Evolutionary conservation across 805 yeast species (phyloP), one percentile per base, ranked within the genome.

Genomic region (Saccharomycopsis lassenensis): DNA sequence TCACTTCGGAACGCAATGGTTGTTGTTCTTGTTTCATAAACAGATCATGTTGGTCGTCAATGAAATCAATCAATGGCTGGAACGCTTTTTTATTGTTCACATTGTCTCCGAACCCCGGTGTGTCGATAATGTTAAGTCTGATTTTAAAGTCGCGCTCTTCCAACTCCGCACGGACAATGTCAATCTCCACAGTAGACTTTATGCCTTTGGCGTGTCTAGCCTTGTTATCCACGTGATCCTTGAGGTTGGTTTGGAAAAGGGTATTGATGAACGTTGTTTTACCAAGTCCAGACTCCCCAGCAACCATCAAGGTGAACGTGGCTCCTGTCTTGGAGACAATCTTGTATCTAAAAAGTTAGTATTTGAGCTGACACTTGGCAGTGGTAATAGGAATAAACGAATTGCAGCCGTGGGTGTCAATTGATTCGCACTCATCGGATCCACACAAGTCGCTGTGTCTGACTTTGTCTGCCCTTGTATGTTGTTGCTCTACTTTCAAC

Each of bases 21-120:
- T 87, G 97, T 53, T 85, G 91, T 54, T 86, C 95, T 56, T 83
- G 95, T 55, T 81, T 81, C 89, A 86, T 80, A 55, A 61, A 85
- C 17, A 80, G 69, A 51, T 79, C 86, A 52, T 84, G 91, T 62
- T 86, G 95, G 54, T 84, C 93, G 57, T 86, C 95, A 45, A 87
- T 74, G 57, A 84, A 87, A 56, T 84, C 94, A 43, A 81, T 66
- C 48, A 85, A 71, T 25, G 95, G 85, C 41, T 77, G 78, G 93
- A 94, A 85, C 30, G 91, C 69, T 54, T 80, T 78, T 51, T 69
- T 70, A 60, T 86, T 87, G 62, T 86, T 80, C 46, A 85, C 80
- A 55, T 79, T 81, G 55, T 84, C 93, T 43, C 95, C 96, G 55
- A 85, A 84, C 1, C 95, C 95, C 6, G 95, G 95, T 2, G 95